A percentile compares a stretch with the other conserved stretches of the same genome.
Evolutionary conservation across 129 eudicot genomes (phyloP).

Genomic region (Chrysanthemum makinoi): DNA sequence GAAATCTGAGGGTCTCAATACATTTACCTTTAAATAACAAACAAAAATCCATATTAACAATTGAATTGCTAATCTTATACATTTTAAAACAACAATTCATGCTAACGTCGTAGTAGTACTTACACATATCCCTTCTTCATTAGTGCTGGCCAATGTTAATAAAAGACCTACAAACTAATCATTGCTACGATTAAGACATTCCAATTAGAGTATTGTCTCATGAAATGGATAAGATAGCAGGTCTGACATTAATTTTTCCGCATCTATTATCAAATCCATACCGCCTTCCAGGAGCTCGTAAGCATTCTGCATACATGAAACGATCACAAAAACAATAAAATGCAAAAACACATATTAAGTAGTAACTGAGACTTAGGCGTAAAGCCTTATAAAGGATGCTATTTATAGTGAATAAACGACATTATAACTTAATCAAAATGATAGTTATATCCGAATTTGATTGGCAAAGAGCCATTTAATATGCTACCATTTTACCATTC

Average conservation of each 20-base stretch:
- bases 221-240: conserved; percentile 79
- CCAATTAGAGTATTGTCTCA: background rate
- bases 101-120: conserved; percentile 27
- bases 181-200: background rate
- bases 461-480: too few species aligned
- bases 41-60: background rate
- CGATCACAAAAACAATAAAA: background rate
- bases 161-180: conserved; percentile 57
- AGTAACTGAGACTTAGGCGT: too few species aligned
- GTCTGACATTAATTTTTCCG: conserved; percentile 45
- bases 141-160: conserved; percentile 82
- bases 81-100: conserved; percentile 18
- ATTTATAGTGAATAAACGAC: too few species aligned
- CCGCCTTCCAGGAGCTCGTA: conserved; percentile 76
- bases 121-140: conserved; percentile 92
- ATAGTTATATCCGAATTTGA: too few species aligned
- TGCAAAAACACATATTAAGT: background rate
- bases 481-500: too few species aligned
- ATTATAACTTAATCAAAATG: too few species aligned
- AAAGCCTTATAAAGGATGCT: too few species aligned
- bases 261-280: conserved; percentile 73
- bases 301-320: conserved; percentile 60
- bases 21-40: conserved; percentile 20
- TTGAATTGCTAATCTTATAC: conserved; percentile 6
- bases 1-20: too few species aligned